phyloP scores from a whole-genome alignment of 1,284 basidiomycete genomes.

The Naganishia sp. region DNA sequence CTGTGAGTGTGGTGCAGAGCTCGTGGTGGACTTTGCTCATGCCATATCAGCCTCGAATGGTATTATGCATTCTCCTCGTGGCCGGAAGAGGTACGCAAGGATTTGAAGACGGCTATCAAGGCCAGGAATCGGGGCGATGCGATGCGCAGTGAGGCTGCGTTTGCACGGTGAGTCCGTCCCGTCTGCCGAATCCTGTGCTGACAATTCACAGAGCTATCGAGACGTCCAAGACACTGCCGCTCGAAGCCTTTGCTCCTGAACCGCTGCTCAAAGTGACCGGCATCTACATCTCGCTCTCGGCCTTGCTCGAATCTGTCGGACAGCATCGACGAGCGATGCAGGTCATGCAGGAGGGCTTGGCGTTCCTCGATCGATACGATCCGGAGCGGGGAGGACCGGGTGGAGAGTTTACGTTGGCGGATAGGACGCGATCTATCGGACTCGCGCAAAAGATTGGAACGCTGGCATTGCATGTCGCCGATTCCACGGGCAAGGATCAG shows the following conservation, averaged over 20 bases:
- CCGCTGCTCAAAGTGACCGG: constrained; percentile 51
- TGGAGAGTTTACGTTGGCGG: constrained; percentile 36
- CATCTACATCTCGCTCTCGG: constrained; percentile 48
- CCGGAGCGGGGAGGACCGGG: constrained; percentile 30
- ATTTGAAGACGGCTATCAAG: constrained; percentile 49
- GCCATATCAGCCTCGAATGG: constrained; percentile 47
- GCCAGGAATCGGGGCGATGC: constrained; percentile 45
- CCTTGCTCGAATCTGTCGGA: constrained; percentile 45
- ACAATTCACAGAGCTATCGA: constrained; percentile 41
- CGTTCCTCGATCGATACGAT: constrained; percentile 40
- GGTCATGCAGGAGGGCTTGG: constrained; percentile 42
- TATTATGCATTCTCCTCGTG: constrained; percentile 50
- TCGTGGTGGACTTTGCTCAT: constrained; percentile 8
- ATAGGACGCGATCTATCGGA: constrained; percentile 48
- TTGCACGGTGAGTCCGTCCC: constrained; percentile 41
- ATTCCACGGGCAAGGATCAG: constrained; percentile 24
- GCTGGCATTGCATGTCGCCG: constrained; percentile 35
- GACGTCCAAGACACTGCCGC: constrained; percentile 39
- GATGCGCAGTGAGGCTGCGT: constrained; percentile 46
- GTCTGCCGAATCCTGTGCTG: background rate
- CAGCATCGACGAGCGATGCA: constrained; percentile 44
- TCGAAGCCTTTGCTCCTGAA: constrained; percentile 43
- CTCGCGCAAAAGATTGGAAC: constrained; percentile 38
- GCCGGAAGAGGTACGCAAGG: constrained; percentile 49
- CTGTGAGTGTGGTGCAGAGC: constrained; percentile 42